Base-by-base conservation (phyloP, 495 filamentous ascomycete species). In the Podospora pseudopauciseta region DNA sequence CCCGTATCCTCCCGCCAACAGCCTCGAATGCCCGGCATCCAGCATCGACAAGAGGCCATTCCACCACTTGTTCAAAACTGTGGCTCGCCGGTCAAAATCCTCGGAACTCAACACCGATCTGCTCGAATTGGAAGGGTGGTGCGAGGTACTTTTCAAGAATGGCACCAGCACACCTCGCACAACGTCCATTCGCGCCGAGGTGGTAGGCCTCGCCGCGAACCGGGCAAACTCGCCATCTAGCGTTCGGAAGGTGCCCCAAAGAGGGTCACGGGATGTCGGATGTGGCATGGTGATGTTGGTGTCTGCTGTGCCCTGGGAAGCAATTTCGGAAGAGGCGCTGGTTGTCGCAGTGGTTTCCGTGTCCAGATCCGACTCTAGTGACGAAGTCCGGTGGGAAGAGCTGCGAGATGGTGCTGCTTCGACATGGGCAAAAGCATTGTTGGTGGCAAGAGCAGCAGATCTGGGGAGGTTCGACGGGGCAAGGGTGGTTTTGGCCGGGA, bases 21-120 rank as follows among this genome's bases (percentile, higher is more conserved):
- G 74, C 44, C 77, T 76, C n/a, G 69, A 68, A 59, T 76, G 76
- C 1, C 70, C 89, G n/a, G 66, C 90, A 73, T 93, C 89, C 57
- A 97, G 85, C 83, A 97, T 88, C 66, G 94, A 92, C 57, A 98
- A 79, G 59, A 99, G 84, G 7, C 90, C 94, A 53, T 86, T 92
- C 95, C 95, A 99, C 95, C 95, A 99, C 75, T 92, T 95, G 73
- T 97, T 93, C 56, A 98, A 81, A 49, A 96, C 91, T 53, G 88
- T 88, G 4, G 91, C 86, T 66, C 95, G 84, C 49, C 92, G 87
- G 68, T 99, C 95, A 56, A 98, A 78, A 75, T 97, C 93, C 81
- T 97, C 95, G 5, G 92, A 84, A 34, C 86, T 80, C 20, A 84
- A 68, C 32, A 70, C 28, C 49, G 82, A 82, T 68, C 81, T 84